Conservation (phyloP, 163 green algal genomes). For the Chloromonas sp. region DNA sequence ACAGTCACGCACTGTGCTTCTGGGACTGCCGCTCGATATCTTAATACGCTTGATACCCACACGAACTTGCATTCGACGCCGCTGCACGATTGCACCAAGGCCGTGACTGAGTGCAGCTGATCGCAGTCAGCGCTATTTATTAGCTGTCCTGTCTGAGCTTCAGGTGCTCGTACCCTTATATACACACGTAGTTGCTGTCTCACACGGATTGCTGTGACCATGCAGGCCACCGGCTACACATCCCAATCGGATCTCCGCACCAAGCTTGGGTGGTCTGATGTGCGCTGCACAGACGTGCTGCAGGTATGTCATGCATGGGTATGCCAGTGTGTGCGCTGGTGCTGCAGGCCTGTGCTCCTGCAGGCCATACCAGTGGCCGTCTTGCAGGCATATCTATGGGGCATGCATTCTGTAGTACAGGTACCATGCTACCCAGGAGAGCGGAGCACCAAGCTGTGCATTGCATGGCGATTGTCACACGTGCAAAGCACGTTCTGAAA, state of each 20-base stretch:
- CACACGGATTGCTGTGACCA: background rate
- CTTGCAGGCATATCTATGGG: background rate
- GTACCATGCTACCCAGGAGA: background rate
- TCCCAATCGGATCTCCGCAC: background rate
- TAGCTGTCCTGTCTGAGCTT: background rate
- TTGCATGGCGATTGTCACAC: background rate
- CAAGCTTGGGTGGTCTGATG: slow-evolving; percentile 4
- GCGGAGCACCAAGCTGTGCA: background rate
- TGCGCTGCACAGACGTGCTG: slow-evolving; percentile 5
- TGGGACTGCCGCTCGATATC: background rate
- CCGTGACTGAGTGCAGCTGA: background rate
- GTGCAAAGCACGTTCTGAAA: background rate
- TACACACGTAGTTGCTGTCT: background rate
- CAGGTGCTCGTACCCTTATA: background rate
- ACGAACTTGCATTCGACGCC: no score
- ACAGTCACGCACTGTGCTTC: background rate
- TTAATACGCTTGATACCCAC: no score
- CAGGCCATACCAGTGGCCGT: no score
- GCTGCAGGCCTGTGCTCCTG: background rate
- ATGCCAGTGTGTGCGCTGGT: background rate
- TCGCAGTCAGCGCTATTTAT: background rate
- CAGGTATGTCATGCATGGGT: slow-evolving; percentile 6
- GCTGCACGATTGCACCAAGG: no score
- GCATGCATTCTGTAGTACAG: background rate
- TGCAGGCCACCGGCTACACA: slow-evolving; percentile 17